These are phyloP conservation scores for Xerophyta viscosa DNA, from an alignment of 106 monocot species.

Conservation along the genomic window DNA sequence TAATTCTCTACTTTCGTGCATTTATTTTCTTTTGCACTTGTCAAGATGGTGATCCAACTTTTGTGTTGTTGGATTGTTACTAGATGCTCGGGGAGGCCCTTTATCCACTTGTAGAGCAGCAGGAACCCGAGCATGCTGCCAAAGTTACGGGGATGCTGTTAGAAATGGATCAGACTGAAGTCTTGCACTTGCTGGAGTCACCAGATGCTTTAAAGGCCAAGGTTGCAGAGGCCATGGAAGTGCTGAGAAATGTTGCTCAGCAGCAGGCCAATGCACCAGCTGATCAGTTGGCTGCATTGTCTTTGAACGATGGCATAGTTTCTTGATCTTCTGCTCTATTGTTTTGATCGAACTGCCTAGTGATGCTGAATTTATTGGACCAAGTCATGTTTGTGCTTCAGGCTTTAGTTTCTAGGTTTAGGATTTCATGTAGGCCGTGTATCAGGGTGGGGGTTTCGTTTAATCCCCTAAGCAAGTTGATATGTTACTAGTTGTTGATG, in stretches of 20 bases:
- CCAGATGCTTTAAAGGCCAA: constrained; percentile 46
- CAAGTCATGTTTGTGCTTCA: too few relatives aligned
- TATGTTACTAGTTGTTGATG: too few relatives aligned
- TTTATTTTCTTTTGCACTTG: too few relatives aligned
- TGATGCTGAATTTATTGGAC: too few relatives aligned
- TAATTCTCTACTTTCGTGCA: not conserved
- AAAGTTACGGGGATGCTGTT: constrained; percentile 61
- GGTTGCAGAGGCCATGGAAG: constrained; percentile 58
- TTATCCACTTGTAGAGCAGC: constrained; percentile 50
- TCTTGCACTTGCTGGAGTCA: constrained; percentile 53
- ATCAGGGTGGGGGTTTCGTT: too few relatives aligned
- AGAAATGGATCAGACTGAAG: constrained; percentile 67
- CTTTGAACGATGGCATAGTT: constrained; percentile 33
- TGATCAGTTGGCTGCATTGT: constrained; percentile 38
- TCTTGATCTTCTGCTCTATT: constrained; percentile 9
- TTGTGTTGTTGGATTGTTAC: too few relatives aligned
- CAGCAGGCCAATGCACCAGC: constrained; percentile 29
- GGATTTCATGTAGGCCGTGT: too few relatives aligned
- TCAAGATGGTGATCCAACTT: too few relatives aligned
- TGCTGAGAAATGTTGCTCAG: constrained; percentile 39
- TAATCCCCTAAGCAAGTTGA: too few relatives aligned
- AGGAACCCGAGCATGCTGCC: constrained; percentile 46
- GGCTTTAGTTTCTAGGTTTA: too few relatives aligned
- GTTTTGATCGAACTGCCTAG: too few relatives aligned
- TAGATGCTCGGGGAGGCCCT: constrained; percentile 53